Evolutionary conservation across 768 basidiomycete genomes (phyloP).

Genomic region (Asterophora lycoperdoides): DNA sequence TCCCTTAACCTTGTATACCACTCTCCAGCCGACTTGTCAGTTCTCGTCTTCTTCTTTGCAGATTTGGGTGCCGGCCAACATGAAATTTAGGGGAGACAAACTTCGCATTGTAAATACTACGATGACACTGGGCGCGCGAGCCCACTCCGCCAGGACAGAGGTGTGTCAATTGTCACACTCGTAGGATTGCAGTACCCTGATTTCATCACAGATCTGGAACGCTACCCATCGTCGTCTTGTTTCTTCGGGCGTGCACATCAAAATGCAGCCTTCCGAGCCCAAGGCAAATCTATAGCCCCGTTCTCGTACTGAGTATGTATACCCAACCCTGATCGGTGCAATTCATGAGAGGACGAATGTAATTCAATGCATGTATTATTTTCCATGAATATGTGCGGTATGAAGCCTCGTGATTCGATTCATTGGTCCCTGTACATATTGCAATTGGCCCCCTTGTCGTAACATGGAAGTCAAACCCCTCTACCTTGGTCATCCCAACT

Average conservation of each 20-base stretch:
- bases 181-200: not conserved
- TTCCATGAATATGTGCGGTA: no score
- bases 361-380: no score
- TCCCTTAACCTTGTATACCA: conserved; percentile 52
- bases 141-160: conserved; percentile 47
- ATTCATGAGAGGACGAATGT: not conserved
- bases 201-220: conserved; percentile 49
- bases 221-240: conserved; percentile 46
- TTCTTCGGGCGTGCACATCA: conserved; percentile 51
- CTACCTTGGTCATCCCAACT: no score
- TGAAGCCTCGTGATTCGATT: no score
- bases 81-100: conserved; percentile 38
- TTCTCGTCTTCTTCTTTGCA: not conserved
- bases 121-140: conserved; percentile 43
- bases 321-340: not conserved
- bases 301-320: not conserved
- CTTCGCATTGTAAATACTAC: conserved; percentile 51
- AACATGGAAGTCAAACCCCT: no score
- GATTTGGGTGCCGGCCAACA: not conserved
- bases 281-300: conserved; percentile 23
- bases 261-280: conserved; percentile 44
- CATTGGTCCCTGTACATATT: no score
- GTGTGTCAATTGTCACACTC: conserved; percentile 22
- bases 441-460: no score
- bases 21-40: conserved; percentile 49